Evolutionary conservation across 2,329 filamentous ascomycete species (phyloP), one percentile per base, ranked within the genome.

Genomic region (Arthrobotrys sinensis): DNA sequence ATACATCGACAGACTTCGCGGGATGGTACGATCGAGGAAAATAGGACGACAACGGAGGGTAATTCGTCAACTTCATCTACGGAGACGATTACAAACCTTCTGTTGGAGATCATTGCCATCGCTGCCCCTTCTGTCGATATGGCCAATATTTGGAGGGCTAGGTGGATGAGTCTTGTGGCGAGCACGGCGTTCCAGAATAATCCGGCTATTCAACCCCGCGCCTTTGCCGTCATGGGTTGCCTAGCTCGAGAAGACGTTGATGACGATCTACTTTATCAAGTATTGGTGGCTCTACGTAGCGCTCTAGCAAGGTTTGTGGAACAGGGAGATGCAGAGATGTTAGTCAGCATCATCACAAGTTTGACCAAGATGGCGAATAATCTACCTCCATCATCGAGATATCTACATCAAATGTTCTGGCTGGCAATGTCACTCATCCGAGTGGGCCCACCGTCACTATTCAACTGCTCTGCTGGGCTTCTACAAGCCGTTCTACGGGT

Each of bases 161-260:
- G 90, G 19, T 92, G 90, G 90, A 92, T 92, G 90, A 91, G 90
- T 81, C 85, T 92, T 21, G 90, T 92, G 45, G 90, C 90, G 14
- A 92, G 90, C 82, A 92, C 90, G 8, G 90, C 90, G 0, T 92
- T 92, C 82, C 90, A 92, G 82, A 91, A 90, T 82, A 92, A 92
- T 81, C 90, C 90, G 7, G 90, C 90, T 1, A 90, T 92, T 70
- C 90, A 92, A 80, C 90, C 90, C 4, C 86, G 89, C 19, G 90
- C 90, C 0, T 92, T 92, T 81, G 88, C 90, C 1, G 90, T 92
- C 46, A 91, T 92, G 90, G 90, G 90, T 12, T 92, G 90, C 80
- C 84, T 92, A 8, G 90, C 90, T 24, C 86, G 90, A n/a, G 90
- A 92, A 81, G 90, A 92, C 82, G 90, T 92, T 1, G 90, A 92